Conservation (phyloP, 2,329 filamentous ascomycete genomes). For the Parasarocladium wereldwijsianum region DNA sequence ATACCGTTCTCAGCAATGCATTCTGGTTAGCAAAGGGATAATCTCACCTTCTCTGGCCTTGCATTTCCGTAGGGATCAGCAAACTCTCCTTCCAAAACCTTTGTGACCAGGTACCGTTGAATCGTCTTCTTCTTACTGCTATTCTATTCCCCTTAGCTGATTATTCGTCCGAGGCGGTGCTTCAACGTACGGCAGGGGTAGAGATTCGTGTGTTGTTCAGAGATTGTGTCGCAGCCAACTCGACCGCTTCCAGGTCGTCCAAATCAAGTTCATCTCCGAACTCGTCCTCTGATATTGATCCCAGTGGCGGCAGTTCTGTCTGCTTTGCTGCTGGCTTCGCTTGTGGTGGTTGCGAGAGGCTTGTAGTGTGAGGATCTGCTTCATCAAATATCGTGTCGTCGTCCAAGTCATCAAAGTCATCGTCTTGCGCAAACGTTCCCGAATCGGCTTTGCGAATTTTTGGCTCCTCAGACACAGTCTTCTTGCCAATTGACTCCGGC, state of each 20-base stretch:
- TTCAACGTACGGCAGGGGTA: conserved; percentile 22
- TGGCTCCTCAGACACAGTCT: no score
- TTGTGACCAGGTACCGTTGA: conserved; percentile 72
- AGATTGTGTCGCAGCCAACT: conserved; percentile 59
- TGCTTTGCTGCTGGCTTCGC: neutral
- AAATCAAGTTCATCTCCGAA: conserved; percentile 41
- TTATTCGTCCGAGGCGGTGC: conserved; percentile 7
- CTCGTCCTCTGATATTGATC: conserved; percentile 13
- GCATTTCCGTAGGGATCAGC: conserved; percentile 43
- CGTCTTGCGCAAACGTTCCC: no score
- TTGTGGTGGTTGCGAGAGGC: neutral
- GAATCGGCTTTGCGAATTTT: no score
- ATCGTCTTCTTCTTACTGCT: conserved; percentile 57
- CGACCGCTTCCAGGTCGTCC: conserved; percentile 67
- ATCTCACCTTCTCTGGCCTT: conserved; percentile 55
- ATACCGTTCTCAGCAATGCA: conserved; percentile 2
- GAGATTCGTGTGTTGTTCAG: conserved; percentile 15
- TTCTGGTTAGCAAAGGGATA: conserved; percentile 9
- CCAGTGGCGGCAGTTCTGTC: neutral
- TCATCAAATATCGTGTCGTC: conserved; percentile 46
- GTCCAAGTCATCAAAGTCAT: conserved; percentile 54
- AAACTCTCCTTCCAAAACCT: conserved; percentile 57
- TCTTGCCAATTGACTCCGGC: no score
- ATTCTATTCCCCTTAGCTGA: conserved; percentile 56
- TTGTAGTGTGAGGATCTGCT: conserved; percentile 18